Evolutionary conservation across 768 basidiomycete species (phyloP).

Genomic region (Boletus rubescentipes): DNA sequence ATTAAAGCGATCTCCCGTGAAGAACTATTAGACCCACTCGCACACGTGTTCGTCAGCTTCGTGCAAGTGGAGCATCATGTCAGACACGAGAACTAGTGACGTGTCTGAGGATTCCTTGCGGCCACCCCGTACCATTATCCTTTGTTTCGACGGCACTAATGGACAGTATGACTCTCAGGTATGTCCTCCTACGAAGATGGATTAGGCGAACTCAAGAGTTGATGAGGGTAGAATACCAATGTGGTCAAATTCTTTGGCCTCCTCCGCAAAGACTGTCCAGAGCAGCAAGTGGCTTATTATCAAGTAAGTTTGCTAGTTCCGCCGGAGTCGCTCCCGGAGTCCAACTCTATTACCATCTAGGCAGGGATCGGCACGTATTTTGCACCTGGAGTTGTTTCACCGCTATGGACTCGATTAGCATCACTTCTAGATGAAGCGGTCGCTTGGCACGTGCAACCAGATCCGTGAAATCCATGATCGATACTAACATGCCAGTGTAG

Average conservation of each 20-base stretch:
- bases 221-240: conserved; percentile 53
- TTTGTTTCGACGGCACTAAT: conserved; percentile 72
- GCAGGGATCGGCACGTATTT: conserved; percentile 51
- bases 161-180: conserved; percentile 51
- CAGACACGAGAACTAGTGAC: conserved; percentile 2
- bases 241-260: conserved; percentile 69
- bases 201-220: background rate
- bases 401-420: conserved; percentile 56
- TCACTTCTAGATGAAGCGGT: conserved; percentile 65
- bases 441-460: conserved; percentile 54
- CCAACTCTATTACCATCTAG: conserved; percentile 23
- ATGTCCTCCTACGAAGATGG: conserved; percentile 14
- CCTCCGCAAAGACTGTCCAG: conserved; percentile 55
- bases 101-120: background rate
- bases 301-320: conserved; percentile 45
- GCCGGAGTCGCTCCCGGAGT: too few species aligned
- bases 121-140: conserved; percentile 47
- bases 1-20: background rate
- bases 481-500: conserved; percentile 32
- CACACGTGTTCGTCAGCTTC: background rate
- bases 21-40: background rate
- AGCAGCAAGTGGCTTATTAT: conserved; percentile 65
- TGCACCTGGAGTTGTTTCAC: conserved; percentile 65
- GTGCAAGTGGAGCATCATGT: conserved; percentile 20
- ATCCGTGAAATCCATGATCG: background rate